Percentiles rank a stretch among this genome's conserved stretches.
phyloP scores from a whole-genome alignment of 2,329 filamentous ascomycete genomes.

The Colletotrichum sp. region DNA sequence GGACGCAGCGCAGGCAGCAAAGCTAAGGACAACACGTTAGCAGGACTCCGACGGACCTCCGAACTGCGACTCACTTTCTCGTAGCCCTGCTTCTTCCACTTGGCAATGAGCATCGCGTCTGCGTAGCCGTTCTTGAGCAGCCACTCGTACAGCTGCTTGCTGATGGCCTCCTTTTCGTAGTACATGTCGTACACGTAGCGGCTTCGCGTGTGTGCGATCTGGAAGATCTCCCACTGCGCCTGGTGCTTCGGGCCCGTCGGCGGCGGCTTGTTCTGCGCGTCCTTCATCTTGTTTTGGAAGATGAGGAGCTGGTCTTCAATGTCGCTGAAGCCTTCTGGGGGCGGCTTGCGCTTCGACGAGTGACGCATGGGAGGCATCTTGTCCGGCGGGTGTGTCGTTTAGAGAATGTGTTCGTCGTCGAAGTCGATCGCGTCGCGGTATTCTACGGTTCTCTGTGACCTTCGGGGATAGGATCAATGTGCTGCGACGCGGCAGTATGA shows the following conservation, averaged over 20 bases:
- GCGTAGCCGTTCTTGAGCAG: conserved; percentile 96
- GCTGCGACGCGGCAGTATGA: not conserved
- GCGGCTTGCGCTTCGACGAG: conserved; percentile 78
- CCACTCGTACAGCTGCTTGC: conserved; percentile 92
- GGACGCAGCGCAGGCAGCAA: conserved; percentile 93
- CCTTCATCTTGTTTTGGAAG: conserved; percentile 91
- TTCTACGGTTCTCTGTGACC: not conserved
- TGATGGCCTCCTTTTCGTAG: conserved; percentile 97
- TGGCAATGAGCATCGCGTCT: conserved; percentile 93
- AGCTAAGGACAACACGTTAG: conserved; percentile 56
- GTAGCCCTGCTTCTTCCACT: conserved; percentile 99
- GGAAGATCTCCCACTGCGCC: conserved; percentile 95
- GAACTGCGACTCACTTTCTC: conserved; percentile 72
- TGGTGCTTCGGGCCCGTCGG: conserved; percentile 85
- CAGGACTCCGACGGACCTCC: not conserved
- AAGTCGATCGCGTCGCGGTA: not conserved
- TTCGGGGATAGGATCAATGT: not conserved
- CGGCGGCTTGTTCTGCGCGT: conserved; percentile 88
- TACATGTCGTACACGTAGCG: conserved; percentile 98
- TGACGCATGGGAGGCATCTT: conserved; percentile 80
- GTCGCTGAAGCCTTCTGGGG: conserved; percentile 85
- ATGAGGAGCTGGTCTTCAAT: conserved; percentile 87
- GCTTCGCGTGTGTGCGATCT: conserved; percentile 90
- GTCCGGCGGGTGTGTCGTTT: not conserved
- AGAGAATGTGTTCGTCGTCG: not conserved